Percentiles rank a stretch among this genome's conserved stretches.
Evolutionary conservation across 106 monocot species (phyloP).

Genomic region (Posidonia australis): DNA sequence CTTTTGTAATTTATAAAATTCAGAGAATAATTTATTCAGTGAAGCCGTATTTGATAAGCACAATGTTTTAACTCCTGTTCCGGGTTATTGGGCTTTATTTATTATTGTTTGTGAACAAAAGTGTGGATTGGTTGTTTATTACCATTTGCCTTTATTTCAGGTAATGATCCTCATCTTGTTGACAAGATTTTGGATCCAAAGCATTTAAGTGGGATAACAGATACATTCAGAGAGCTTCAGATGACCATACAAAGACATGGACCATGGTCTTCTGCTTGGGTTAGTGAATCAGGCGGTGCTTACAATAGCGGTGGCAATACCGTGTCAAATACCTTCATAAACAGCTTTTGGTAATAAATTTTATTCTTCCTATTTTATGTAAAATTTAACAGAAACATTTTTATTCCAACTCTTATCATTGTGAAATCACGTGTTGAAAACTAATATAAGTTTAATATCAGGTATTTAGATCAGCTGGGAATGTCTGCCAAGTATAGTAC

Average conservation of each 20-base stretch:
- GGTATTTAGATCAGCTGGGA: constrained; percentile 37
- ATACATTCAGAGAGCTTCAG: constrained; percentile 57
- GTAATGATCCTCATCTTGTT: constrained; percentile 47
- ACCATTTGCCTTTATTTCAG: constrained; percentile 27
- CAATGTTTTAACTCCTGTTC: too few species aligned
- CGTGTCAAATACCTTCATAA: constrained; percentile 67
- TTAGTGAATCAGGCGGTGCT: constrained; percentile 90
- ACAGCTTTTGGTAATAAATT: constrained; percentile 69
- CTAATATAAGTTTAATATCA: constrained; percentile 2
- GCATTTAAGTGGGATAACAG: constrained; percentile 35
- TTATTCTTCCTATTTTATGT: not conserved
- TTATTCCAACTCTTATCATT: not conserved
- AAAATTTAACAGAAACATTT: constrained; percentile 1
- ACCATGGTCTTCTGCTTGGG: constrained; percentile 92
- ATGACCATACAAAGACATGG: constrained; percentile 54
- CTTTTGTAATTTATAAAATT: too few species aligned
- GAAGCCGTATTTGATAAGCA: too few species aligned
- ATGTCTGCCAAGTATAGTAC: constrained; percentile 19
- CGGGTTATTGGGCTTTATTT: too few species aligned
- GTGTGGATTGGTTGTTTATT: too few species aligned
- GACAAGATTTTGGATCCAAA: constrained; percentile 52
- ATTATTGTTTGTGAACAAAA: too few species aligned
- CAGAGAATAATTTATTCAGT: too few species aligned
- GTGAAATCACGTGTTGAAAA: not conserved
- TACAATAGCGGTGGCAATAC: constrained; percentile 71